A percentile compares a stretch with the other conserved stretches of the same genome.
phyloP scores from a whole-genome alignment of 2,329 filamentous ascomycete species.

The Cladophialophora immunda region DNA sequence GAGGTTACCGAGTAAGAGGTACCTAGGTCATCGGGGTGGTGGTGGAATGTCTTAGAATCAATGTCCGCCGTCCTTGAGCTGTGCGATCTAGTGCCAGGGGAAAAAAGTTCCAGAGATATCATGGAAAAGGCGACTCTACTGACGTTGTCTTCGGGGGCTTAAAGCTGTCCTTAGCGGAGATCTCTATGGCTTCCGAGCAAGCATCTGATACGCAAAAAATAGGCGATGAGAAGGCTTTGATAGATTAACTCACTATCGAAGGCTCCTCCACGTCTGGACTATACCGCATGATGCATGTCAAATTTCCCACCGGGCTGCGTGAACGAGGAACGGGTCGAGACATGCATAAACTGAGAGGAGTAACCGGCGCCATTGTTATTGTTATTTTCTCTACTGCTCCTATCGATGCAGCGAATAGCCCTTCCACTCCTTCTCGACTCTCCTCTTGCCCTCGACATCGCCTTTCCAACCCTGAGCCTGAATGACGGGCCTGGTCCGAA shows the following conservation, averaged over 20 bases:
- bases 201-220: neutral
- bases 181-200: too few relatives aligned
- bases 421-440: conserved; percentile 35
- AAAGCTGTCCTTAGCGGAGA: too few relatives aligned
- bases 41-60: neutral
- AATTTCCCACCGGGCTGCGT: too few relatives aligned
- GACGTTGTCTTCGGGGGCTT: too few relatives aligned
- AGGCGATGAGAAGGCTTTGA: neutral
- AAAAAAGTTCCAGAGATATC: neutral
- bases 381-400: neutral
- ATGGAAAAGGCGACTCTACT: too few relatives aligned
- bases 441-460: conserved; percentile 35
- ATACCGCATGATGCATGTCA: too few relatives aligned
- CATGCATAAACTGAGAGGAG: neutral
- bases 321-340: neutral
- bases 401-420: conserved; percentile 26
- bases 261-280: too few relatives aligned
- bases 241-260: too few relatives aligned
- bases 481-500: conserved; percentile 18
- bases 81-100: neutral
- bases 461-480: conserved; percentile 27
- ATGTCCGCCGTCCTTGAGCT: neutral
- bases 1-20: conserved; percentile 95
- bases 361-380: too few relatives aligned
- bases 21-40: too few relatives aligned